Evolutionary conservation across 257 asterid species (phyloP).

Genomic region (Plantago elongata): DNA sequence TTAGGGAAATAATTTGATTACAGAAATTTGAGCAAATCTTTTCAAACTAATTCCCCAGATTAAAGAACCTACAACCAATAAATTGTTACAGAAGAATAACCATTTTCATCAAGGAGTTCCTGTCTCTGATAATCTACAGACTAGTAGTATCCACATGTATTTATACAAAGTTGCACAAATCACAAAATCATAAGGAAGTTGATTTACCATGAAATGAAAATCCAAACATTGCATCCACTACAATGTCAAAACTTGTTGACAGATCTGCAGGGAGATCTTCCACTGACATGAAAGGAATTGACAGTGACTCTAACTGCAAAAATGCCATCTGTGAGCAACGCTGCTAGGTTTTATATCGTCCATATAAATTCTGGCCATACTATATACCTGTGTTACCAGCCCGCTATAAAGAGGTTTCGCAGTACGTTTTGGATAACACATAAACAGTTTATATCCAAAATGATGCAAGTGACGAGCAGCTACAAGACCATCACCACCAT

Average conservation of each 20-base stretch:
- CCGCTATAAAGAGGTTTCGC: slow-evolving; percentile 72
- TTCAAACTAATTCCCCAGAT: too few relatives aligned
- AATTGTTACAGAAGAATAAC: too few relatives aligned
- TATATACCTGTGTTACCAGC: slow-evolving; percentile 75
- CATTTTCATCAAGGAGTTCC: too few relatives aligned
- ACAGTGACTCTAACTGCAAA: slow-evolving; percentile 81
- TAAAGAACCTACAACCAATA: too few relatives aligned
- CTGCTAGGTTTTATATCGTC: slow-evolving; percentile 15
- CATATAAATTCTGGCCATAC: slow-evolving; percentile 5
- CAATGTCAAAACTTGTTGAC: slow-evolving; percentile 59
- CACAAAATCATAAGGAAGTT: neutral
- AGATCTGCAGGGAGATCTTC: slow-evolving; percentile 76
- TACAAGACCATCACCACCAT: slow-evolving; percentile 97
- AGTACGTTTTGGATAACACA: slow-evolving; percentile 88
- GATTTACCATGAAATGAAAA: slow-evolving; percentile 84
- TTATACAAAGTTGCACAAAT: neutral
- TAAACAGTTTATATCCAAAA: slow-evolving; percentile 68
- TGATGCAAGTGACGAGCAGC: slow-evolving; percentile 95
- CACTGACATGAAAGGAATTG: slow-evolving; percentile 72
- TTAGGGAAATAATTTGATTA: too few relatives aligned
- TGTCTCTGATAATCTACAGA: too few relatives aligned
- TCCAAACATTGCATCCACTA: slow-evolving; percentile 89
- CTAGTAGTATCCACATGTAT: neutral
- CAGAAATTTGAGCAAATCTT: too few relatives aligned
- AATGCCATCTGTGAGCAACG: slow-evolving; percentile 27